Evolutionary conservation across 352 stramenopile genomes (phyloP), one percentile per base, ranked within the genome.

Genomic region (Pythium sukuiense): DNA sequence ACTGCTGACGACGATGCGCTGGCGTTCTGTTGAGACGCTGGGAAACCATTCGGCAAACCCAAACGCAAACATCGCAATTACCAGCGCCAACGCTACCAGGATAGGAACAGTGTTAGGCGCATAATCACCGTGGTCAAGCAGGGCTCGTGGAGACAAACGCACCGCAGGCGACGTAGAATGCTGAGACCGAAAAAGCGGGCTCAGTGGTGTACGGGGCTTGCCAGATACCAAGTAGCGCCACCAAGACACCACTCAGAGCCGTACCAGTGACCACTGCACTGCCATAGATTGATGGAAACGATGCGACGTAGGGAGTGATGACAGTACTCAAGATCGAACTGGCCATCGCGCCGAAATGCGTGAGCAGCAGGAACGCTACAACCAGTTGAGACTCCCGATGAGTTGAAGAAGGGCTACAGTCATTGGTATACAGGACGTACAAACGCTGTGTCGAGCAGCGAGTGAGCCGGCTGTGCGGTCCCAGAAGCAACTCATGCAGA

Each of bases 221-320:
- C 7, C 81, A 61, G 24, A 92, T 62, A 14, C 81, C 83, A 26
- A 92, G 60, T 24, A 92, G 58, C 5, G 73, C 83, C 1, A 79
- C 81, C 5, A 89, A 61, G 0, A 80, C 81, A 11, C 81, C 83
- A 53, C 83, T 92, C 6, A 90, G 59, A 0, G 78, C 78, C 56
- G 89, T 81, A n/a, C 83, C 83, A 12, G 81, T 92, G 0, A 80
- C 78, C 55, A 90, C 45, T 2, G 78, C 80, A 52, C 74, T 90
- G 54, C 81, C 90, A 65, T 83, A 92, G 29, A 90, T 67, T 1
- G 81, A 63, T 14, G 81, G 78, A 60, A 86, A 92, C 49, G 61
- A 83, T 0, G 81, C 74, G 52, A 92, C 81, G 65, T 81, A 92
- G 46, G 83, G 81, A 60, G 89, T 88, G 61, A 90, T 86, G 13